These are phyloP conservation scores for Myochromella boudieri DNA, from an alignment of 768 basidiomycete species.

Conservation along the genomic window DNA sequence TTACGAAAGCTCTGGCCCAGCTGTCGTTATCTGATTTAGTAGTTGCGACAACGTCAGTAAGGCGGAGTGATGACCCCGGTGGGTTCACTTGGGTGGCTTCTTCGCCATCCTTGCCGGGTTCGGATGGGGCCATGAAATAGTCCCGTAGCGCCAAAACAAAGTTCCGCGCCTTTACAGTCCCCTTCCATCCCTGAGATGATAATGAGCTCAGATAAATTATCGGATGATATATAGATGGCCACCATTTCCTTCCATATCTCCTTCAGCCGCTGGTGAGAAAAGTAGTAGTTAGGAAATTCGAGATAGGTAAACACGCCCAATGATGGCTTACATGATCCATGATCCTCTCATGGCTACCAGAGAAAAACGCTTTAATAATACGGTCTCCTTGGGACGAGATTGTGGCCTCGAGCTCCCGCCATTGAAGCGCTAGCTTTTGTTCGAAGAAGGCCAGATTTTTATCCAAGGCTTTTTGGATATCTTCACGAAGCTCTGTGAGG, in stretches of 20 bases:
- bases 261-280: neutral
- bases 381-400: neutral
- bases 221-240: neutral
- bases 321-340: neutral
- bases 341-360: slow-evolving; percentile 2
- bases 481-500: neutral
- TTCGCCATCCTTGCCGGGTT: neutral
- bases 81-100: neutral
- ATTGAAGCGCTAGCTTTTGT: slow-evolving; percentile 1
- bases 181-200: neutral
- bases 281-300: neutral
- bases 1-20: neutral
- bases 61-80: too few relatives aligned
- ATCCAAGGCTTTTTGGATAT: neutral
- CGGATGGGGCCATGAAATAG: neutral
- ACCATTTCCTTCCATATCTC: slow-evolving; percentile 5
- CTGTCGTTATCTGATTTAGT: neutral
- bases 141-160: neutral
- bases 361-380: neutral
- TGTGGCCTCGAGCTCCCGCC: neutral
- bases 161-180: neutral
- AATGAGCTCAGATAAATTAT: neutral
- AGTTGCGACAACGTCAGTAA: neutral
- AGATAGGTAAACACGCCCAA: neutral
- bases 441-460: neutral